Conservation (phyloP, 225 moss, liverwort and hornwort genomes). For the Physcomitrium patens region DNA sequence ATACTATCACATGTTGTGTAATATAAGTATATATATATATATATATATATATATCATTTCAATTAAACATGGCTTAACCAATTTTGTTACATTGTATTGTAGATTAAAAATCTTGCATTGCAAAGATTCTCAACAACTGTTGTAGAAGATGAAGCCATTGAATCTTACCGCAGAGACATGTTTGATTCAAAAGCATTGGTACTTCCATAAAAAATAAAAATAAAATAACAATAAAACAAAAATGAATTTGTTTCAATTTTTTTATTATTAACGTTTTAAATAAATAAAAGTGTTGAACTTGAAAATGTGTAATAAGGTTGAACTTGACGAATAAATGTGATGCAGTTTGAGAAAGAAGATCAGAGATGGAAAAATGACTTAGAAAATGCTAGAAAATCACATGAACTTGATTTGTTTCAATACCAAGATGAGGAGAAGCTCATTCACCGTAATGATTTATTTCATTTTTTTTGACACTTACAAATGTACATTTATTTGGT, state of each 20-base stretch:
- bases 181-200: conserved; percentile 57
- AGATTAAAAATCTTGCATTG: conserved; percentile 55
- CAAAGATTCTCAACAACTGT: conserved; percentile 56
- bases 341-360: conserved; percentile 54
- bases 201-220: not conserved
- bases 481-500: rapidly evolving
- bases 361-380: conserved; percentile 33
- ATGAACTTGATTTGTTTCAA: conserved; percentile 37
- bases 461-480: not conserved
- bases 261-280: no score
- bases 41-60: no score
- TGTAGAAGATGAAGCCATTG: conserved; percentile 64
- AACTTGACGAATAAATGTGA: not conserved
- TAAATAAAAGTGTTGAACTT: no score
- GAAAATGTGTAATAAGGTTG: no score
- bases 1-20: rapidly evolving
- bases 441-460: conserved; percentile 46
- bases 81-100: not conserved
- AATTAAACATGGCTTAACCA: not conserved
- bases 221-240: no score
- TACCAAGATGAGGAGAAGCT: conserved; percentile 55
- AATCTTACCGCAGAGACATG: conserved; percentile 42
- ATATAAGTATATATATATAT: no score
- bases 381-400: conserved; percentile 38
- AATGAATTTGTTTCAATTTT: no score